Evolutionary conservation across 2,329 filamentous ascomycete genomes (phyloP).

Genomic region (Neoascochyta sp.): DNA sequence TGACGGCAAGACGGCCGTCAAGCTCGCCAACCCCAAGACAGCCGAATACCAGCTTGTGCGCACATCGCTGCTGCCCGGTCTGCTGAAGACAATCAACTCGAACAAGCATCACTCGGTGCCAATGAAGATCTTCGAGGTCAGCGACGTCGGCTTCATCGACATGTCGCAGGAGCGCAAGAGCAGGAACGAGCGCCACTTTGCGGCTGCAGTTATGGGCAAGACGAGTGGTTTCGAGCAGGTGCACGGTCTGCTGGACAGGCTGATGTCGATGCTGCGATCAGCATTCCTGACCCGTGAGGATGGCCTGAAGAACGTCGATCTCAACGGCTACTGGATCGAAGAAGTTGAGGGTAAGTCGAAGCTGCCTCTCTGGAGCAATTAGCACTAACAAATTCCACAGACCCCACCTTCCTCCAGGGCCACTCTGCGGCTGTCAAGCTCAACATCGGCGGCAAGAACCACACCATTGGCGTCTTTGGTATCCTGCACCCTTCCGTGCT

Average conservation of each 20-base stretch:
- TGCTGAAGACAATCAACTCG: constrained; percentile 89
- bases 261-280: constrained; percentile 87
- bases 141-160: constrained; percentile 91
- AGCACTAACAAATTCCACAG: constrained; percentile 32
- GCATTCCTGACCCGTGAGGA: constrained; percentile 76
- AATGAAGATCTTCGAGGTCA: constrained; percentile 88
- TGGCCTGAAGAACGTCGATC: constrained; percentile 54
- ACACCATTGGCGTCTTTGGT: constrained; percentile 82
- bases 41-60: constrained; percentile 90
- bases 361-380: neutral
- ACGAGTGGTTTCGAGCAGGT: constrained; percentile 92
- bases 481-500: constrained; percentile 90
- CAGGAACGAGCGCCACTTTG: constrained; percentile 91
- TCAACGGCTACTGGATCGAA: constrained; percentile 85
- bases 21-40: constrained; percentile 88
- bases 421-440: constrained; percentile 83
- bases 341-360: constrained; percentile 68
- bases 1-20: constrained; percentile 76
- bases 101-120: constrained; percentile 87
- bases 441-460: constrained; percentile 67
- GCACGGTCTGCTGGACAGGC: constrained; percentile 85
- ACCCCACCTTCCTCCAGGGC: constrained; percentile 86
- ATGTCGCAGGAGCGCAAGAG: constrained; percentile 72
- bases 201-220: constrained; percentile 94
- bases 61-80: constrained; percentile 77